Percentiles rank a stretch among this genome's conserved stretches.
phyloP scores from a whole-genome alignment of 768 basidiomycete genomes.

The Termitomyces sp. region DNA sequence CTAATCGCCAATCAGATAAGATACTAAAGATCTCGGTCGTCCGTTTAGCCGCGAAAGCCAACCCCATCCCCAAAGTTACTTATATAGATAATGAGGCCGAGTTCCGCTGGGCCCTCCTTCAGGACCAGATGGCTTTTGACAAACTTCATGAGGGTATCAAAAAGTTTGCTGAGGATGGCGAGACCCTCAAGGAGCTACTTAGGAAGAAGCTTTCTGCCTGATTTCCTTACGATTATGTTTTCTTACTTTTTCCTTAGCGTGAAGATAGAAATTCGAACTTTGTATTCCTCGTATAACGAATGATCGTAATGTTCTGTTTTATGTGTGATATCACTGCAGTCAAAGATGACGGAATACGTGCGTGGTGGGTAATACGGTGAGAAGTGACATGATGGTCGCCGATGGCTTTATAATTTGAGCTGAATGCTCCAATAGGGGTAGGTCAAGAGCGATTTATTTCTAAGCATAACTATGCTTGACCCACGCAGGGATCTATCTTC shows the following conservation, averaged over 20 bases:
- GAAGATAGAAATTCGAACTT: not conserved
- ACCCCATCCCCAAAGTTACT: conserved; percentile 74
- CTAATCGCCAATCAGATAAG: conserved; percentile 1
- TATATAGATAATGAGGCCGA: conserved; percentile 92
- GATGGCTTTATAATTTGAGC: no score
- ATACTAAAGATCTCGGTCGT: not conserved
- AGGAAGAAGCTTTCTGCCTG: conserved; percentile 62
- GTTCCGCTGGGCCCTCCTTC: conserved; percentile 92
- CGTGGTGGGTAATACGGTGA: not conserved
- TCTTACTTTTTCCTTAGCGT: not conserved
- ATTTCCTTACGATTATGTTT: conserved; percentile 9
- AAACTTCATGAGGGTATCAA: conserved; percentile 98
- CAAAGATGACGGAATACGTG: not conserved
- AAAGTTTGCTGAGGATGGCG: conserved; percentile 96
- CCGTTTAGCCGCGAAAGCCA: conserved; percentile 45
- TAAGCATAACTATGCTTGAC: no score
- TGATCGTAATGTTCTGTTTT: not conserved
- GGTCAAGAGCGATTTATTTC: no score
- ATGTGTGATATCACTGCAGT: not conserved
- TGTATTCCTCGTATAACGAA: not conserved
- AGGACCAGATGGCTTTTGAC: conserved; percentile 98
- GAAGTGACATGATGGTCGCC: no score
- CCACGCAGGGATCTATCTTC: no score
- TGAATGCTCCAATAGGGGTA: no score
- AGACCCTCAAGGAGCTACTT: conserved; percentile 81